These are phyloP conservation scores for Cytospora schulzeri DNA, from an alignment of 2,329 filamentous ascomycete species.

Conservation along the genomic window DNA sequence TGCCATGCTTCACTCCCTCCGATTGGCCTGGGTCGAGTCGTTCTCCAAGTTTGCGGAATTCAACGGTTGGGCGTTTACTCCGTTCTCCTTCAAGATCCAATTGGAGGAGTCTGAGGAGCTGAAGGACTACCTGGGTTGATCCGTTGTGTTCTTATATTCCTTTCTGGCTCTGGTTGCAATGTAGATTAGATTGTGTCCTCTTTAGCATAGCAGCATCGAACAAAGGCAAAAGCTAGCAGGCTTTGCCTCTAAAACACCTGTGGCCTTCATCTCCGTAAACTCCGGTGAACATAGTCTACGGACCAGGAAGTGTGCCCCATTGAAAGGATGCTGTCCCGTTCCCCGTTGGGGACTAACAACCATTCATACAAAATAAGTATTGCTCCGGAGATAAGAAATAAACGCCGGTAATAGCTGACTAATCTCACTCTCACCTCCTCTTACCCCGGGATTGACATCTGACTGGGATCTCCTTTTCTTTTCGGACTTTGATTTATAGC, in stretches of 20 bases:
- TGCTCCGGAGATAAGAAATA: slow-evolving; percentile 3
- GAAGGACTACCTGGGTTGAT: slow-evolving; percentile 55
- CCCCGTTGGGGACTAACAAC: not conserved
- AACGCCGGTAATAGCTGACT: not conserved
- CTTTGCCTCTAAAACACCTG: not conserved
- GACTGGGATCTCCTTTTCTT: not conserved
- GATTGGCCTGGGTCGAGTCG: slow-evolving; percentile 94
- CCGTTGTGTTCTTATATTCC: not conserved
- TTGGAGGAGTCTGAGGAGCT: slow-evolving; percentile 78
- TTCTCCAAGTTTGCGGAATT: slow-evolving; percentile 98
- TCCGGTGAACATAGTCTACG: not conserved
- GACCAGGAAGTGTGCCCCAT: not conserved
- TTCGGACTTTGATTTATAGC: not conserved
- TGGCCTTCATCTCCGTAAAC: not conserved
- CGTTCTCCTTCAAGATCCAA: slow-evolving; percentile 83
- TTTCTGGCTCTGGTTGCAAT: slow-evolving; percentile 7
- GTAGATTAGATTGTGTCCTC: slow-evolving; percentile 21
- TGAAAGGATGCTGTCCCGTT: not conserved
- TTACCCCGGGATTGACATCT: not conserved
- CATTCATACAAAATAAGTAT: too few species aligned
- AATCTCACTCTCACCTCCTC: not conserved
- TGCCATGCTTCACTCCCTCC: slow-evolving; percentile 90
- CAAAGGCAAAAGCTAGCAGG: slow-evolving; percentile 1
- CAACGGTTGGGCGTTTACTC: slow-evolving; percentile 81
- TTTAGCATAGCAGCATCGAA: slow-evolving; percentile 17